These are phyloP conservation scores for Gliomastix tumulicola DNA, from an alignment of 2,329 filamentous ascomycete species.

Conservation along the genomic window DNA sequence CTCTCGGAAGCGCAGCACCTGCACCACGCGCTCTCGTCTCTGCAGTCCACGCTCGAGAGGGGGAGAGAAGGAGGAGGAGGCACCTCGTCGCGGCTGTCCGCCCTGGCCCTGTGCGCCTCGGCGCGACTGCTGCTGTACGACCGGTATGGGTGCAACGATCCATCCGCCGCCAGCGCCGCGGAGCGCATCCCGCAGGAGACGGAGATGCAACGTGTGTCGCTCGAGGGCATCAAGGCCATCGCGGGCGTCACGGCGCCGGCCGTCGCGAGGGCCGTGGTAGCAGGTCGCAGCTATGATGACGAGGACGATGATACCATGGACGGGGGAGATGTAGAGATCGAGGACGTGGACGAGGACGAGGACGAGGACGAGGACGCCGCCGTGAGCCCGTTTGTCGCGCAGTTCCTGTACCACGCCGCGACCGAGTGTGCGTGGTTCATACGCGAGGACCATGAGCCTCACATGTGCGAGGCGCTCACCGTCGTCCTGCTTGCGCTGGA, in stretches of 20 bases:
- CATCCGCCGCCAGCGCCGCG: background rate
- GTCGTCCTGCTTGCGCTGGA: too few species aligned
- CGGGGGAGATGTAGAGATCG: too few species aligned
- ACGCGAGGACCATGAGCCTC: slow-evolving; percentile 8
- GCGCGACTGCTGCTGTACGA: slow-evolving; percentile 9
- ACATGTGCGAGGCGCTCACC: slow-evolving; percentile 6
- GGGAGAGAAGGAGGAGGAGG: too few species aligned
- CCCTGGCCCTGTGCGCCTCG: slow-evolving; percentile 7
- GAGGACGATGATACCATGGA: too few species aligned
- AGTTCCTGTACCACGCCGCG: slow-evolving; percentile 8
- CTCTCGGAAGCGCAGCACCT: slow-evolving; percentile 8
- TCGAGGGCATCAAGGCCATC: slow-evolving; percentile 4
- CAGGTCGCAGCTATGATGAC: too few species aligned
- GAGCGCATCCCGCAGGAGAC: slow-evolving; percentile 7
- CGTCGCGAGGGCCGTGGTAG: too few species aligned
- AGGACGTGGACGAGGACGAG: too few species aligned
- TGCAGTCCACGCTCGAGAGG: slow-evolving; percentile 5
- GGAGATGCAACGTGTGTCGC: slow-evolving; percentile 7
- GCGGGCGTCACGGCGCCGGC: slow-evolving; percentile 1
- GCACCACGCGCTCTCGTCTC: slow-evolving; percentile 5
- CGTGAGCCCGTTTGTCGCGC: slow-evolving; percentile 5
- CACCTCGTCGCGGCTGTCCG: background rate
- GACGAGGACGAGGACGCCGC: background rate
- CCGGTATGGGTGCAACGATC: slow-evolving; percentile 10
- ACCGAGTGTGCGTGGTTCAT: slow-evolving; percentile 12